Percentiles rank a stretch among this genome's conserved stretches.
phyloP scores from a whole-genome alignment of 2,329 filamentous ascomycete genomes.

The Penicillium sp. region DNA sequence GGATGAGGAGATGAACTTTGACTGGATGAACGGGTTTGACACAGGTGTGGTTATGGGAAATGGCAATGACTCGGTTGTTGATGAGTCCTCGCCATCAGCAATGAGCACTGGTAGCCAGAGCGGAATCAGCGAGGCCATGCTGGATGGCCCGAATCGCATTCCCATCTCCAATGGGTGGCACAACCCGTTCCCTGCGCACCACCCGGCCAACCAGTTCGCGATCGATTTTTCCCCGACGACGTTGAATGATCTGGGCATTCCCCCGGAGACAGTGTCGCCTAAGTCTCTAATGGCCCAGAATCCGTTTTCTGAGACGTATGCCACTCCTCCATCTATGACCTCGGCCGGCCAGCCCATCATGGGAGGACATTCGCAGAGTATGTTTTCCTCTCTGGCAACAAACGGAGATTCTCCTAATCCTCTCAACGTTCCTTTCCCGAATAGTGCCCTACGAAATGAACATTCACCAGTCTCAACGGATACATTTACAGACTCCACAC shows the following conservation, averaged over 20 bases:
- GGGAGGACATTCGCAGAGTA: constrained; percentile 58
- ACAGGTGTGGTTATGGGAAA: constrained; percentile 69
- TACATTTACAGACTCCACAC: constrained; percentile 64
- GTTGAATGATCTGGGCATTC: constrained; percentile 72
- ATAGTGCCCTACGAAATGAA: constrained; percentile 62
- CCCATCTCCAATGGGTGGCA: constrained; percentile 63
- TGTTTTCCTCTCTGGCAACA: constrained; percentile 46
- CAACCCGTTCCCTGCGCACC: constrained; percentile 65
- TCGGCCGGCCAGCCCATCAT: constrained; percentile 71
- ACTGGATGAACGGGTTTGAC: constrained; percentile 82
- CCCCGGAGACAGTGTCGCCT: constrained; percentile 70
- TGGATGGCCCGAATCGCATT: constrained; percentile 69
- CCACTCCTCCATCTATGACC: constrained; percentile 72
- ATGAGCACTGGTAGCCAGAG: constrained; percentile 94
- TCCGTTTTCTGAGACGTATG: constrained; percentile 67
- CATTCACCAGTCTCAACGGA: constrained; percentile 61
- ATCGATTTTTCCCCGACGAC: constrained; percentile 71
- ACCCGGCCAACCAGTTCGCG: constrained; percentile 65
- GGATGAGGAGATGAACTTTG: constrained; percentile 71
- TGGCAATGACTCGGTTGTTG: constrained; percentile 74
- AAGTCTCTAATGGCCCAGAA: constrained; percentile 70
- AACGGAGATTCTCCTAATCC: constrained; percentile 47
- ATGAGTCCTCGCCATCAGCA: constrained; percentile 90
- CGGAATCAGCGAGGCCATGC: constrained; percentile 74
- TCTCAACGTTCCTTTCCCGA: constrained; percentile 49